Percentiles rank a stretch among this genome's conserved stretches.
phyloP scores from a whole-genome alignment of 257 asterid species.

The Primulina huaijiensis region DNA sequence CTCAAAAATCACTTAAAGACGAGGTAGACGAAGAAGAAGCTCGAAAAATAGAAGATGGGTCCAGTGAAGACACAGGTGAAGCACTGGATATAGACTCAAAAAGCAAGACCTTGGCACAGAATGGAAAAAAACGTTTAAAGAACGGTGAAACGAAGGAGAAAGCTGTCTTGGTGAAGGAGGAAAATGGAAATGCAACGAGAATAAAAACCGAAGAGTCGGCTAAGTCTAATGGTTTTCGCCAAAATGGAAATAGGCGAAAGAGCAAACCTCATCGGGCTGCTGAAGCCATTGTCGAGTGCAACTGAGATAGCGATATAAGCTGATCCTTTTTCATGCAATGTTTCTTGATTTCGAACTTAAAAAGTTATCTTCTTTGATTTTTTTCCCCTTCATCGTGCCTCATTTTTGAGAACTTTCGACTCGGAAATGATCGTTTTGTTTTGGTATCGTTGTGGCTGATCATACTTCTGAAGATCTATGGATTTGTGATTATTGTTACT shows the following conservation, averaged over 20 bases:
- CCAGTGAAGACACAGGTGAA: constrained; percentile 34
- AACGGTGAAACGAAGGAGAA: constrained; percentile 32
- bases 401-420: neutral
- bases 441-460: neutral
- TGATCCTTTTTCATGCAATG: neutral
- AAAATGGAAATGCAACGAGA: constrained; percentile 33
- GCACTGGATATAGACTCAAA: constrained; percentile 28
- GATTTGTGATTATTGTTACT: neutral
- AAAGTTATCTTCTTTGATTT: constrained; percentile 20
- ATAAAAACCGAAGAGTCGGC: constrained; percentile 36
- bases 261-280: constrained; percentile 62
- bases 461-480: constrained; percentile 12
- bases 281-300: constrained; percentile 62
- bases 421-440: neutral
- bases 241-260: constrained; percentile 44
- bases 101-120: constrained; percentile 25
- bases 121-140: constrained; percentile 36
- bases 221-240: constrained; percentile 39
- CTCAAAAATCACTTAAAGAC: constrained; percentile 40
- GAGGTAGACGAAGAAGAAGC: constrained; percentile 39
- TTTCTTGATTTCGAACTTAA: constrained; percentile 11
- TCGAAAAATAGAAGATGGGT: constrained; percentile 35
- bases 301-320: constrained; percentile 21
- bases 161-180: constrained; percentile 33
- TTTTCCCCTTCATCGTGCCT: constrained; percentile 5